Evolutionary conservation across 1,139 yeast species (phyloP), one percentile per base, ranked within the genome.

Genomic region (Sporopachydermia cereana): DNA sequence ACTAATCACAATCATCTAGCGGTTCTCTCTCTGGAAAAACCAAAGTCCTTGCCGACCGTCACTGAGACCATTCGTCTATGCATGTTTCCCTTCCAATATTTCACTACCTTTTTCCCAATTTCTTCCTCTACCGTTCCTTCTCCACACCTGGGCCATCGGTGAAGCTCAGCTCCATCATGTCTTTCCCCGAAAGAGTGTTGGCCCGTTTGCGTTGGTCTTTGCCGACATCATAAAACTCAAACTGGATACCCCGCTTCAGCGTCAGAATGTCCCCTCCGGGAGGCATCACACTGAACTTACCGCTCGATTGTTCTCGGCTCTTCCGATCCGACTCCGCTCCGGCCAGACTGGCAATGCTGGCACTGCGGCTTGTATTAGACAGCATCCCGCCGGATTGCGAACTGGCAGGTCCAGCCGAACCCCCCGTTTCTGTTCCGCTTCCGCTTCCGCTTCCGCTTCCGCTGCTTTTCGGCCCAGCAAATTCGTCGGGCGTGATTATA

Each of bases 241-340:
- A 34, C n/a, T 34, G 39, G n/a, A 34, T 34, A 5, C 22, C 39
- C 22, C 39, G 39, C 22, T 34, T 34, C 39, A 34, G 17, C n/a
- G 39, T 16, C 7, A 34, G 22, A 34, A 34, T 20, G 9, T 34
- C 39, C 17, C 39, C 39, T 7, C 39, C 39, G 9, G 22, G 7
- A 16, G 39, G 39, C 29, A 7, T 25, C 29, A 25, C 29, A 25
- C 12, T 25, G 17, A 5, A 34, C 18, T 34, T n/a, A 12, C 12
- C 12, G 22, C 22, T 34, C 18, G 12, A n/a, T 16, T 16, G 7
- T 34, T 16, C 18, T 12, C n/a, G 12, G 5, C 22, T n/a, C 12
- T 34, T n/a, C 22, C 22, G 22, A 16, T 5, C 5, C 12, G 22
- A 16, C 5, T 21, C 39, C 9, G 22, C 22, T 7, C 39, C 39